Evolutionary conservation across 805 yeast species (phyloP).

Genomic region (Candida dajiaensis): DNA sequence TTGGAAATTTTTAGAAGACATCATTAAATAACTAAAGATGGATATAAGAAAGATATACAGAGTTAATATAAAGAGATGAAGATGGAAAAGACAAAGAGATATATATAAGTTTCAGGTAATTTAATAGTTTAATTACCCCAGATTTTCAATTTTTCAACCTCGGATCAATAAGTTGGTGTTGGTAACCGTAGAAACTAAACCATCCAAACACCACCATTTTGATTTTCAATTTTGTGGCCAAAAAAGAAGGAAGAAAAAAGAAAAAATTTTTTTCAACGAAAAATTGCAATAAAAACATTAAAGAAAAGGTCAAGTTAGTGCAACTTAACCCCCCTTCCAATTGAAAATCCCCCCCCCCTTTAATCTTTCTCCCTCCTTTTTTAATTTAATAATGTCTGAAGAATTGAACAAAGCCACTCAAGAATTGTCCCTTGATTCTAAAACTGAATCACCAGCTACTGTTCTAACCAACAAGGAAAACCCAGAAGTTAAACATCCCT

Average conservation of each 20-base stretch:
- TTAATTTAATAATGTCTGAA: slow-evolving; percentile 16
- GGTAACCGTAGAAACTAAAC: too few relatives aligned
- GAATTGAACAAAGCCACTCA: slow-evolving; percentile 24
- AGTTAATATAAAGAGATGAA: too few relatives aligned
- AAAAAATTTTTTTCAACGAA: not conserved
- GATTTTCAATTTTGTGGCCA: not conserved
- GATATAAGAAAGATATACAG: too few relatives aligned
- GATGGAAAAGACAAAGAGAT: too few relatives aligned
- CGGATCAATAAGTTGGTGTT: too few relatives aligned
- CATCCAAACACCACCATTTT: not conserved
- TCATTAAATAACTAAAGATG: too few relatives aligned
- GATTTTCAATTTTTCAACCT: not conserved
- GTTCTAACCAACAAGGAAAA: slow-evolving; percentile 26
- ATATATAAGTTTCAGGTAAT: too few relatives aligned
- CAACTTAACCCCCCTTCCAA: not conserved
- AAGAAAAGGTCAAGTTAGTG: too few relatives aligned
- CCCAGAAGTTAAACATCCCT: slow-evolving; percentile 59
- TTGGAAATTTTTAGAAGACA: slow-evolving; percentile 15
- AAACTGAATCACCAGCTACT: slow-evolving; percentile 19
- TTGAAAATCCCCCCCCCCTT: too few relatives aligned
- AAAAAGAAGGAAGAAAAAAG: too few relatives aligned
- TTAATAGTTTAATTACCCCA: not conserved
- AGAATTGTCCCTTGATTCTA: slow-evolving; percentile 18
- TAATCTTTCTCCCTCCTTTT: too few relatives aligned
- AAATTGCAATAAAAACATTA: not conserved